Base-by-base conservation (phyloP, 306 rosid species). In the Prunus davidiana region DNA sequence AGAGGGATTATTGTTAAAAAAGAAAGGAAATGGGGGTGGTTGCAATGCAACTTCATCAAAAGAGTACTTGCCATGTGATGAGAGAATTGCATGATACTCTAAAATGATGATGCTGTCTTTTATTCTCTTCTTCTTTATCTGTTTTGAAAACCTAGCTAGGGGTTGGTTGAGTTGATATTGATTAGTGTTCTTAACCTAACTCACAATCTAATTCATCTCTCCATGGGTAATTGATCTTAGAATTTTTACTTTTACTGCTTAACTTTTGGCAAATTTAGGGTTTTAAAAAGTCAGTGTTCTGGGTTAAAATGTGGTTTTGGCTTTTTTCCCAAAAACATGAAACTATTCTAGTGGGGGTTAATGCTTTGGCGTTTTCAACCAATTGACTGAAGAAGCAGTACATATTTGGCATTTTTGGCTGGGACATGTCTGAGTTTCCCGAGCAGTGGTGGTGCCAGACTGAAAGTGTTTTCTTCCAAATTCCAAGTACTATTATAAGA, bases 21-120 rank as follows among this genome's bases (percentile, higher is more conserved):
- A 11, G 16, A 69, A 47, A 30, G 63, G 58, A 70, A 73, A 55
- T 69, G 80, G 80, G 80, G 76, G 73, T 77, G 81, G 79, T 77
- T 82, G 83, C 72, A 50, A n/a, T 32, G 38, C 38, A 32, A 32
- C 38, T 27, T 13, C 63, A 79, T 15, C 24, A 25, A 79, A 56
- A 84, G 20, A 46, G 34, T 27, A 50, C 20, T 69, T 25, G 60
- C 46, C 74, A 69, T 69, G 74, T 60, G 76, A 69, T 84, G 91
- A 72, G 91, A 75, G 82, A 76, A 56, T 60, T 25, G 75, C 76
- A 84, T 84, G 65, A 85, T 82, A 87, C 74, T 63, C 80, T 79
- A 81, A 76, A 80, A 90, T 86, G 75, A 84, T 84, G 73, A 57
- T 84, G 86, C 81, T 75, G 71, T 28, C 30, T 28, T 54, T 19